These are phyloP conservation scores for Cercospora zeina DNA, from an alignment of 2,329 filamentous ascomycete species.

Conservation along the genomic window DNA sequence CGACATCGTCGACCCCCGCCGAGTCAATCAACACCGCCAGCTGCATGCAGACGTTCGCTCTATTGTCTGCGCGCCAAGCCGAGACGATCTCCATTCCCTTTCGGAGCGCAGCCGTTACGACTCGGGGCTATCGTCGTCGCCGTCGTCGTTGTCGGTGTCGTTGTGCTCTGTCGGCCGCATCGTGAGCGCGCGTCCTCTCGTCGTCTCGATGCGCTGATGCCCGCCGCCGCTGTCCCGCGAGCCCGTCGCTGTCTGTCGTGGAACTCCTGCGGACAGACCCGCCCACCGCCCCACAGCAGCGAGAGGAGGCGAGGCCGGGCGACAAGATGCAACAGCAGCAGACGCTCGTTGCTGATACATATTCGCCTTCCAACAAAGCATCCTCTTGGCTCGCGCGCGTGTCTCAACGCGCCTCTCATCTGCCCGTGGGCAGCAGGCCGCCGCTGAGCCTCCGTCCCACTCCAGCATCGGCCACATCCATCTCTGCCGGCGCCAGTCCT, in stretches of 20 bases:
- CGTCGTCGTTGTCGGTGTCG: background rate
- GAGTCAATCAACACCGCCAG: background rate
- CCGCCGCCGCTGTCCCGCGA: background rate
- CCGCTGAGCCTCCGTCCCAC: slow-evolving; percentile 15
- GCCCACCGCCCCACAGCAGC: slow-evolving; percentile 3
- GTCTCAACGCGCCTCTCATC: slow-evolving; percentile 36
- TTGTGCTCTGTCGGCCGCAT: background rate
- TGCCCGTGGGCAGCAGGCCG: slow-evolving; percentile 20
- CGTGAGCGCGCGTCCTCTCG: background rate
- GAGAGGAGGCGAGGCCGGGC: background rate
- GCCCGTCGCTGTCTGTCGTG: slow-evolving; percentile 3
- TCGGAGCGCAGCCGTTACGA: background rate
- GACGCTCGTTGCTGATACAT: slow-evolving; percentile 6
- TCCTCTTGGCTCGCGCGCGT: slow-evolving; percentile 31
- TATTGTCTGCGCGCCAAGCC: slow-evolving; percentile 10
- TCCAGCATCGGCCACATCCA: background rate
- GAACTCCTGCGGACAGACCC: slow-evolving; percentile 1
- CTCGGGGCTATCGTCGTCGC: background rate
- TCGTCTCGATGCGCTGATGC: slow-evolving; percentile 6
- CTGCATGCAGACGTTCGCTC: slow-evolving; percentile 1
- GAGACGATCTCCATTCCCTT: slow-evolving; percentile 3
- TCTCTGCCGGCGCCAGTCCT: slow-evolving; percentile 13
- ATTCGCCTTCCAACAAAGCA: slow-evolving; percentile 8
- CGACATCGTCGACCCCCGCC: background rate
- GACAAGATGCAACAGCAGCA: slow-evolving; percentile 15